phyloP scores from a whole-genome alignment of 2,329 filamentous ascomycete genomes.

The Drechslerella stenobrocha region DNA sequence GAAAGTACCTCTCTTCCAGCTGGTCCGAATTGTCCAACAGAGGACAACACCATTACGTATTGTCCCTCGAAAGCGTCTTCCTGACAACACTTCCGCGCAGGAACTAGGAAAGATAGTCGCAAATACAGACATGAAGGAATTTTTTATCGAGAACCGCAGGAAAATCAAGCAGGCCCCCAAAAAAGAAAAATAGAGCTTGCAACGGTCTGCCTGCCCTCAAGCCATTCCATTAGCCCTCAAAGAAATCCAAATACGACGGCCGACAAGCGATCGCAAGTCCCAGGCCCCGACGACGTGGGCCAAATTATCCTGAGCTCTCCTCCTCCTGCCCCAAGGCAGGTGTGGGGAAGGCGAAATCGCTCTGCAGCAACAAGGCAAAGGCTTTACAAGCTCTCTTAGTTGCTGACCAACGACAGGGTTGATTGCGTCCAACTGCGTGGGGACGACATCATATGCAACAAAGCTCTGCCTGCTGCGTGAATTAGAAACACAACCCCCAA shows the following conservation, averaged over 20 bases:
- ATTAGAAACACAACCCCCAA: neutral
- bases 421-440: neutral
- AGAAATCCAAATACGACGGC: neutral
- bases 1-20: slow-evolving; percentile 26
- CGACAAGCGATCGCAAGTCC: neutral
- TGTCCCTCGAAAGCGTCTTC: slow-evolving; percentile 7
- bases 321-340: neutral
- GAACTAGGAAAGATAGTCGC: slow-evolving; percentile 6
- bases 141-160: neutral
- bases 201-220: too few relatives aligned
- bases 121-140: neutral
- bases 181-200: neutral
- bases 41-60: slow-evolving; percentile 30
- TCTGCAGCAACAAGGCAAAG: neutral
- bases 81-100: slow-evolving; percentile 1
- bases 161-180: neutral
- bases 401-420: slow-evolving; percentile 7
- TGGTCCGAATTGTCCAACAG: slow-evolving; percentile 42
- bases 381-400: too few relatives aligned
- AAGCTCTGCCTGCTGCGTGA: neutral
- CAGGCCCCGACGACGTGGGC: slow-evolving; percentile 37
- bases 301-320: slow-evolving; percentile 50
- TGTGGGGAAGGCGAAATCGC: slow-evolving; percentile 2
- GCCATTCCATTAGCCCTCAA: too few relatives aligned
- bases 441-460: neutral